Conservation (phyloP, 2,329 filamentous ascomycete genomes). For the Fusarium anguioides region DNA sequence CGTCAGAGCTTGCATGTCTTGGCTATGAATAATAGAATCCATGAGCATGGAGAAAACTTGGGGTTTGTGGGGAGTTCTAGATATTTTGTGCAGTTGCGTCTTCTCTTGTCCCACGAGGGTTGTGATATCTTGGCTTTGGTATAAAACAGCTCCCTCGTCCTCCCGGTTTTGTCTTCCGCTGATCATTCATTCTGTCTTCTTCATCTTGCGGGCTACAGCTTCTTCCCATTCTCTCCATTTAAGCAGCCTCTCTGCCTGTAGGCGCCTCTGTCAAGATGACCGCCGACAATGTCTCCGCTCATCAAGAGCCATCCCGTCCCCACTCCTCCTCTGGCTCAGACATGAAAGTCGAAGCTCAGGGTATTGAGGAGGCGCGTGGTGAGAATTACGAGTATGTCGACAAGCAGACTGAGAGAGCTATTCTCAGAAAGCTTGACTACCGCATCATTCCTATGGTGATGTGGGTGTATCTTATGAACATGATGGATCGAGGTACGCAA, state of each 20-base stretch:
- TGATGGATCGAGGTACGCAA: conserved; percentile 49
- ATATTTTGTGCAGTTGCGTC: not conserved
- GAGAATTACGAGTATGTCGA: conserved; percentile 33
- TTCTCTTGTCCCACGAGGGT: conserved; percentile 8
- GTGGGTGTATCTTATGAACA: conserved; percentile 51
- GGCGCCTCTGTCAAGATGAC: conserved; percentile 13
- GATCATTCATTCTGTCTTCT: not conserved
- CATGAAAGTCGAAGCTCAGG: conserved; percentile 1
- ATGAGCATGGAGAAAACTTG: conserved; percentile 2
- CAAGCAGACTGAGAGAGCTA: conserved; percentile 32
- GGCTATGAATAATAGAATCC: conserved; percentile 11
- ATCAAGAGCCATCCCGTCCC: conserved; percentile 3
- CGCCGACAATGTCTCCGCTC: conserved; percentile 5
- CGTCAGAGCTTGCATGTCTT: conserved; percentile 15
- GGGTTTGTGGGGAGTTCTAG: not conserved
- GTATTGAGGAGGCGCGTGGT: conserved; percentile 33
- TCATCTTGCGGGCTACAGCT: not conserved
- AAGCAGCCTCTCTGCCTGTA: not conserved
- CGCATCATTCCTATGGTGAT: conserved; percentile 49
- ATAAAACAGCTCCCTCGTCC: conserved; percentile 4
- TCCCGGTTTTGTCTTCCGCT: not conserved
- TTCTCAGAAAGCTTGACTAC: conserved; percentile 46
- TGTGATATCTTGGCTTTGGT: conserved; percentile 19
- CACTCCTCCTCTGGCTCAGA: conserved; percentile 38
- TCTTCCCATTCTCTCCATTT: not conserved